Evolutionary conservation across 2,329 filamentous ascomycete genomes (phyloP), one percentile per base, ranked within the genome.

Genomic region (Fusarium penzigii): DNA sequence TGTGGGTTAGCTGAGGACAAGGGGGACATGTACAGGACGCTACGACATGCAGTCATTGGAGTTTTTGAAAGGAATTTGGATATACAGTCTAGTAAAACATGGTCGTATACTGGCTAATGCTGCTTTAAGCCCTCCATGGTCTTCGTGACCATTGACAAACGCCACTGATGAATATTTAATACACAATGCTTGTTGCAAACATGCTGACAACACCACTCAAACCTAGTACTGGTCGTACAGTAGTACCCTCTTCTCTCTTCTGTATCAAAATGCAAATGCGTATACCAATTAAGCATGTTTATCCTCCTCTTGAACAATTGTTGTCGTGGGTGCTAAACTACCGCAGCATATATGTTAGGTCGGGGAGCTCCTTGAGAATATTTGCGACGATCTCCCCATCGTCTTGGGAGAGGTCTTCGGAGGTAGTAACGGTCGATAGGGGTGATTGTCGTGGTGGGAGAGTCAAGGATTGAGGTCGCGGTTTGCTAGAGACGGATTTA

Each of bases 341-440:
- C 58, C 68, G 68, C 55, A 78, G 58, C 76, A 78, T 78, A 50
- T 78, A 78, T 17, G 76, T 74, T 39, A 78, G 61, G 61, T 78
- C 73, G 3, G 76, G 76, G 17, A 78, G 63, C 46, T 64, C 66
- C 44, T 63, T 62, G 34, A 78, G 54, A 45, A 78, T 71, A 32
- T 56, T 61, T 13, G 64, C 62, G 45, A 74, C 65, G 14, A 69
- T 57, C 16, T 67, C 20, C 20, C 20, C 62, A 13, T 72, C 69
- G 16, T 73, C 67, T 34, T 69, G 57, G 9, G 56, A 49, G 17
- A 43, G 36, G 36, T 54, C 47, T 7, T 29, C 36, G 29, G 45
- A 38, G 43, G 40, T 45, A 3, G 50, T 32, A 36, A 36, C 32
- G 32, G 32, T 36, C 13, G 32, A 36, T 36, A 36, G 52, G 17